Evolutionary conservation across 345 rosid genomes (phyloP), one percentile per base, ranked within the genome.

Genomic region (Durio zibethinus): DNA sequence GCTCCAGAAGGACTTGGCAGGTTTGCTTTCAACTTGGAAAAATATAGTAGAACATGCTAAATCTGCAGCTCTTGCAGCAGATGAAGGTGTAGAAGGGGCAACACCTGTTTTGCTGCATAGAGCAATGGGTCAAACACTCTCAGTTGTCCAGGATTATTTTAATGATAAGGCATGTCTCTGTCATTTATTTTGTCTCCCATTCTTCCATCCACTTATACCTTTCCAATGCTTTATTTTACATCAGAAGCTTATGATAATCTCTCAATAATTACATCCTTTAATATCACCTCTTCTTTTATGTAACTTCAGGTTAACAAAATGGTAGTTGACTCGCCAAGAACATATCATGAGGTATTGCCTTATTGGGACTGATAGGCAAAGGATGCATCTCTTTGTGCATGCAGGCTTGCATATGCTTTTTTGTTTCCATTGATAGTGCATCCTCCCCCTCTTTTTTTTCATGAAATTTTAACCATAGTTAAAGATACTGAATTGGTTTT

Each of bases 41-140:
- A 89, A 64, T 78, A 90, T 95, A 82, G 78, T 81, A 53, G 97
- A 95, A 82, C 92, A 90, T 82, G 99, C 98, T 76, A 92, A 90
- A 84, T 92, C 97, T 80, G 85, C 97, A 40, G 88, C 99, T 77
- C 98, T 93, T 83, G 98, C 99, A 72, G 95, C 98, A 64, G 98
- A 93, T 84, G 96, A 91, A 90, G 97, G 99, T 68, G 89, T 92
- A 72, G 93, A 93, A 80, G 98, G 97, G 64, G 94, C 99, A 40
- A 78, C 92, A 79, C 99, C 98, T 56, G 91, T 84, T 76, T 85
- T 95, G 75, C 82, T 95, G 76, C 98, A 95, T 84, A 87, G 93
- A 84, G 97, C 99, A 66, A 93, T 92, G 98, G 99, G 90, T 80
- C 97, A 95, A 90, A 95, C 98, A 7, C 93, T 95, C 76, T 93